These are phyloP conservation scores for Apiospora saccharicola DNA, from an alignment of 2,329 filamentous ascomycete genomes.

Conservation along the genomic window DNA sequence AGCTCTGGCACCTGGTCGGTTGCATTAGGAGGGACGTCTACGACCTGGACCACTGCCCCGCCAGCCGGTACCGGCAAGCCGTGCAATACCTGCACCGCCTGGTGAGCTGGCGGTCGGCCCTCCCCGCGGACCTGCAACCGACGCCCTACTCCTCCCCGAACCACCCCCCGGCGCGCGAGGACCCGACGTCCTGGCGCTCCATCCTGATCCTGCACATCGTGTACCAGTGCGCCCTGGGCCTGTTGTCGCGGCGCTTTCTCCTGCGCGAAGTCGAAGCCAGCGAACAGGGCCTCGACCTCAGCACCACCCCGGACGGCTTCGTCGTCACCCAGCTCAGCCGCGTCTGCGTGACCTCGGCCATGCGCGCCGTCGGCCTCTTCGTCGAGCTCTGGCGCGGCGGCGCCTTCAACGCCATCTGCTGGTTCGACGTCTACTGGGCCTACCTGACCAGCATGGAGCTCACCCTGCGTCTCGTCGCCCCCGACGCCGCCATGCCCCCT, in stretches of 20 bases:
- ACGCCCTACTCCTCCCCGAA: slow-evolving; percentile 12
- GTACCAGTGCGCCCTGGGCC: slow-evolving; percentile 38
- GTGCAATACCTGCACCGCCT: slow-evolving; percentile 34
- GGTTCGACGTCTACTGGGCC: slow-evolving; percentile 36
- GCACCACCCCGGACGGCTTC: slow-evolving; percentile 30
- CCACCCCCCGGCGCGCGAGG: background rate
- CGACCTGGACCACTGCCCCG: slow-evolving; percentile 30
- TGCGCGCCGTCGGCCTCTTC: slow-evolving; percentile 34
- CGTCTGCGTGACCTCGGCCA: slow-evolving; percentile 34
- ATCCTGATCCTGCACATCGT: slow-evolving; percentile 38
- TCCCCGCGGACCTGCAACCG: slow-evolving; percentile 32
- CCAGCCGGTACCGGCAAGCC: slow-evolving; percentile 31
- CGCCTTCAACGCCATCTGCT: slow-evolving; percentile 34
- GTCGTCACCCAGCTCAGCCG: slow-evolving; percentile 31
- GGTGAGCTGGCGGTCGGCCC: slow-evolving; percentile 31
- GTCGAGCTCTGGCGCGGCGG: slow-evolving; percentile 32
- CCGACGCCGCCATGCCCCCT: slow-evolving; percentile 25
- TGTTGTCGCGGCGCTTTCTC: slow-evolving; percentile 41
- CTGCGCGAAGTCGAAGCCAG: slow-evolving; percentile 33
- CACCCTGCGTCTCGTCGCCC: slow-evolving; percentile 34
- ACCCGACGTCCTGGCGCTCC: slow-evolving; percentile 30
- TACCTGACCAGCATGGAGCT: slow-evolving; percentile 35
- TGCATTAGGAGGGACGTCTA: slow-evolving; percentile 41
- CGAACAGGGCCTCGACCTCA: slow-evolving; percentile 27
- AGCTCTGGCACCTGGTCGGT: slow-evolving; percentile 36